Percentiles rank a stretch among this genome's conserved stretches.
Conservation (phyloP, 1,284 basidiomycete species). For the Porphyrellus sp. region DNA sequence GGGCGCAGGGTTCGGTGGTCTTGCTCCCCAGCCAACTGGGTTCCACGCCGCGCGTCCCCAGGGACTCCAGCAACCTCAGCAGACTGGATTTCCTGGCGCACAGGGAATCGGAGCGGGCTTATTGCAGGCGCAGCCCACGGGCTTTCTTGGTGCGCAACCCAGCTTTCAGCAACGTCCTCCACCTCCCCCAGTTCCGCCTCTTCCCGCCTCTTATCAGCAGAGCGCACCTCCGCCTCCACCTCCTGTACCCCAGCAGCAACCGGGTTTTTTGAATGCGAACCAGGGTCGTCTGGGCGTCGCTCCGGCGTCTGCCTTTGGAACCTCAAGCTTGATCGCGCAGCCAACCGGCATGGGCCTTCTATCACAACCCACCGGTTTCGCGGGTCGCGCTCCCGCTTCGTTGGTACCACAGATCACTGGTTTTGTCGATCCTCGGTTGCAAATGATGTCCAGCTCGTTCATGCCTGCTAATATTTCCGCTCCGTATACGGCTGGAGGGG, state of each 20-base stretch:
- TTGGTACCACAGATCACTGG: conserved; percentile 79
- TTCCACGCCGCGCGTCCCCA: conserved; percentile 35
- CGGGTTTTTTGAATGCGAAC: conserved; percentile 49
- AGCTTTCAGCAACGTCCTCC: conserved; percentile 48
- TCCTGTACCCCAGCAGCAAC: conserved; percentile 40
- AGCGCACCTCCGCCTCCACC: conserved; percentile 42
- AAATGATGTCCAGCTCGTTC: conserved; percentile 84
- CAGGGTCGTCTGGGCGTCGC: conserved; percentile 17
- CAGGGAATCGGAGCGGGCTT: conserved; percentile 34
- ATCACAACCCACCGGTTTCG: conserved; percentile 43
- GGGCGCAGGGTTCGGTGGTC: conserved; percentile 25
- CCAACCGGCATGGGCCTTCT: conserved; percentile 22
- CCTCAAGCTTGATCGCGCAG: conserved; percentile 10
- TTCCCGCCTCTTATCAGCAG: conserved; percentile 66
- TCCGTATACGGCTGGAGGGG: conserved; percentile 58
- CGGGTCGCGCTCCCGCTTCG: conserved; percentile 43
- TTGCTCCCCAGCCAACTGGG: conserved; percentile 45
- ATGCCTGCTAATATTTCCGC: conserved; percentile 71
- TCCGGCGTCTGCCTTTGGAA: conserved; percentile 9
- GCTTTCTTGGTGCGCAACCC: conserved; percentile 42
- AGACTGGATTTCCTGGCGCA: conserved; percentile 38
- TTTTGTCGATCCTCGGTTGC: conserved; percentile 77
- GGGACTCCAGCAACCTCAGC: conserved; percentile 36
- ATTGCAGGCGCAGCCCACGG: conserved; percentile 50
- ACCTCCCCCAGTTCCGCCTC: conserved; percentile 54